Conservation (phyloP, 2,329 filamentous ascomycete genomes). For the Seiridium cupressi region DNA sequence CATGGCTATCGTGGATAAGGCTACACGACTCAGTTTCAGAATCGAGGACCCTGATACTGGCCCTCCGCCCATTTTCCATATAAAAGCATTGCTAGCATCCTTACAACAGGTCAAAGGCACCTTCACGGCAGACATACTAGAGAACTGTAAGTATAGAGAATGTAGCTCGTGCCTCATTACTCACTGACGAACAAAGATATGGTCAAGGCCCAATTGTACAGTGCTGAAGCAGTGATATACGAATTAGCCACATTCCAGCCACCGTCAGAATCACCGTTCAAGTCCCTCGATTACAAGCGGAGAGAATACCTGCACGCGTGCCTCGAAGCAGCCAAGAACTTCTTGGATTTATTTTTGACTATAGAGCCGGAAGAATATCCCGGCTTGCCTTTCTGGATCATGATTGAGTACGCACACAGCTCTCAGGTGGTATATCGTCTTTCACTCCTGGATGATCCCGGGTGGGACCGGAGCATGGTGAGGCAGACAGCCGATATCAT, state of each 20-base stretch:
- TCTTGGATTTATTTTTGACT: conserved; percentile 21
- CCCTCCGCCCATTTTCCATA: conserved; percentile 21
- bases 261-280: conserved; percentile 10
- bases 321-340: conserved; percentile 18
- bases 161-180: too few relatives aligned
- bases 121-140: conserved; percentile 19
- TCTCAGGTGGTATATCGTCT: conserved; percentile 27
- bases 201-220: conserved; percentile 31
- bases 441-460: conserved; percentile 22
- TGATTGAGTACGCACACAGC: conserved; percentile 23
- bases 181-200: conserved; percentile 23
- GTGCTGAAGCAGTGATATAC: conserved; percentile 34
- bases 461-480: conserved; percentile 21
- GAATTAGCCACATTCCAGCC: conserved; percentile 29
- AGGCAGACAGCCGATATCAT: conserved; percentile 19
- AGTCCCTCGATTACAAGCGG: conserved; percentile 6
- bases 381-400: conserved; percentile 19
- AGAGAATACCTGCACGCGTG: conserved; percentile 21
- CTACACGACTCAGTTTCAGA: conserved; percentile 18
- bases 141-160: conserved; percentile 24
- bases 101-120: conserved; percentile 22
- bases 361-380: conserved; percentile 17
- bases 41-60: conserved; percentile 14
- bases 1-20: conserved; percentile 20
- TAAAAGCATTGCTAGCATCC: conserved; percentile 25